Base-by-base conservation (phyloP, 352 stramenopile species). In the Phytophthora cryptogea region DNA sequence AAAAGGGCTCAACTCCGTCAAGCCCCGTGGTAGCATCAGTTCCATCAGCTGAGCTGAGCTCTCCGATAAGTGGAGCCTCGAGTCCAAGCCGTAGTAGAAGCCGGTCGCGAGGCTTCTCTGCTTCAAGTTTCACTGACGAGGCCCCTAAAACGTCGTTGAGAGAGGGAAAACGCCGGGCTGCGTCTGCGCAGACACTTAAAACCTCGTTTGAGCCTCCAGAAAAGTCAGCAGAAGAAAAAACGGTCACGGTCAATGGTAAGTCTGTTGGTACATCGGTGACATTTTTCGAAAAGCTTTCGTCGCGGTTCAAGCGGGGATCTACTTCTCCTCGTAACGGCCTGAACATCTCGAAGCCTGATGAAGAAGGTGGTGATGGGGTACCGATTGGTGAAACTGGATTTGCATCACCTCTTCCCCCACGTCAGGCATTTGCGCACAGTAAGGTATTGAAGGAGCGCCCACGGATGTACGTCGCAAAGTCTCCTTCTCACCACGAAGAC, bases 221-320 rank as follows among this genome's bases (percentile, higher is more conserved):
- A n/a, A 72, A 71, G 8, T 17, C 33, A 35, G 43, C 42, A 7
- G 75, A 86, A 11, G 73, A 88, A 13, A 79, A 81, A 16, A 11
- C 33, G 37, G 23, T 54, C 37, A 27, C 40, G 31, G 33, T 30
- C 42, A 60, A 68, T 52, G 40, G 54, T 28, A 66, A 76, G 68
- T 48, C 66, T 10, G 55, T 59, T 16, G 80, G 67, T 13, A 56
- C 75, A 10, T 86, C 80, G 7, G 79, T 83, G 23, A 93, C 86
- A 53, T 94, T 94, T 61, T 94, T 94, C 50, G 85, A 85, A 40
- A 94, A 94, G 46, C 71, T 94, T 27, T 92, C 80, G 17, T 88
- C 86, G 44, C 78, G 84, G 63, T 94, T 94, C 63, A 94, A 90
- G 55, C 74, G 84, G 16, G 66, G 51, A n/a, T 76, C 76, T 23